These are phyloP conservation scores for Martiniozyma asiatica DNA, from an alignment of 1,139 yeast genomes.

Conservation along the genomic window DNA sequence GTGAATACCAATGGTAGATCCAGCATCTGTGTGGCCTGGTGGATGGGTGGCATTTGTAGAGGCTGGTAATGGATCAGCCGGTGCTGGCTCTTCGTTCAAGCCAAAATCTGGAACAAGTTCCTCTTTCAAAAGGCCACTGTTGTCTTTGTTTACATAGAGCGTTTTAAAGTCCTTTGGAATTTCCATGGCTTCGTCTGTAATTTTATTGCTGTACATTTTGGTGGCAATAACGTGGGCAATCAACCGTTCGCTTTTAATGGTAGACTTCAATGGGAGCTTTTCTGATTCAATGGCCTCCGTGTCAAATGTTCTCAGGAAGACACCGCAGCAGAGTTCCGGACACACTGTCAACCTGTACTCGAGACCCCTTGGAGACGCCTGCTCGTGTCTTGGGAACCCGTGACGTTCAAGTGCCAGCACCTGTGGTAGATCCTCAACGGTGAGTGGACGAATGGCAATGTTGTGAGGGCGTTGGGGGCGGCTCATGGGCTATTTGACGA, in stretches of 20 bases:
- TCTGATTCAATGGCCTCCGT: too few species aligned
- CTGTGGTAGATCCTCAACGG: constrained; percentile 54
- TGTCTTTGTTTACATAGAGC: too few species aligned
- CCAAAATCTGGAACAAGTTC: too few species aligned
- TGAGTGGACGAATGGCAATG: constrained; percentile 57
- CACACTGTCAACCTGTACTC: constrained; percentile 64
- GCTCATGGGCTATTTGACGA: too few species aligned
- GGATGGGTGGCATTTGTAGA: too few species aligned
- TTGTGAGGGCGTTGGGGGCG: too few species aligned
- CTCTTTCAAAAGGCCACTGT: too few species aligned
- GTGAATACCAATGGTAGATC: constrained; percentile 70
- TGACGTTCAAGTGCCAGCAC: constrained; percentile 49
- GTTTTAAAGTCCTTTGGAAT: too few species aligned
- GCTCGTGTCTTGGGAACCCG: constrained; percentile 60
- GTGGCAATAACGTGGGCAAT: constrained; percentile 84
- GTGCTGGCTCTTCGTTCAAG: too few species aligned
- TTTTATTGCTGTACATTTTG: constrained; percentile 40
- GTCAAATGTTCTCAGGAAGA: constrained; percentile 61
- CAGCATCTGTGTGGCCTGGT: constrained; percentile 76
- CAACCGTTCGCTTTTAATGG: constrained; percentile 49
- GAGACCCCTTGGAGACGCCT: constrained; percentile 54
- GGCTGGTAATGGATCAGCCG: too few species aligned
- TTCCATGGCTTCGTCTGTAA: constrained; percentile 60
- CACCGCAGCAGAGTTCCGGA: constrained; percentile 85
- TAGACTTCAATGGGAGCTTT: constrained; percentile 28